Evolutionary conservation across 139 green algal genomes (phyloP).

Genomic region (Picochlorum sp.): DNA sequence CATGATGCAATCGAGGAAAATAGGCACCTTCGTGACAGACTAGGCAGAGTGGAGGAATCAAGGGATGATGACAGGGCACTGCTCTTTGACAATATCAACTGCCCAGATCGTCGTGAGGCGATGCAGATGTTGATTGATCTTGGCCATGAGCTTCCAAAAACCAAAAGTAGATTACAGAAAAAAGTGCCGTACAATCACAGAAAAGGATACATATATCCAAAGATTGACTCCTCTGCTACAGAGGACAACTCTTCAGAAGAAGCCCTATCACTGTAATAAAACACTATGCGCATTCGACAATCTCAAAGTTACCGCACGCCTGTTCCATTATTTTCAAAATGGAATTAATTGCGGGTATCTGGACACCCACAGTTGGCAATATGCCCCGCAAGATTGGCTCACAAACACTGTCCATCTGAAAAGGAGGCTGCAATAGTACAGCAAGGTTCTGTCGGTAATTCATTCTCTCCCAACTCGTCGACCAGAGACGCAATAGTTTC

Average conservation of each 20-base stretch:
- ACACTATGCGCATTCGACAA: background rate
- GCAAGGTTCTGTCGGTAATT: background rate
- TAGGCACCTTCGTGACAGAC: background rate
- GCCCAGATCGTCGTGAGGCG: no score
- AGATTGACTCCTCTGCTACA: no score
- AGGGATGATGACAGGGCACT: background rate
- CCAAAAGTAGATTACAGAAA: no score
- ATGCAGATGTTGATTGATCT: no score
- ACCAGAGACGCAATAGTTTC: background rate
- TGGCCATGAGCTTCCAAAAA: no score
- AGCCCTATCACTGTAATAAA: background rate
- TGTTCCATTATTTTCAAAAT: background rate
- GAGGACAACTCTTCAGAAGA: background rate
- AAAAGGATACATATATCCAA: no score
- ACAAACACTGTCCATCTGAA: background rate
- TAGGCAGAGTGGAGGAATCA: background rate
- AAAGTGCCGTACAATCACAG: no score
- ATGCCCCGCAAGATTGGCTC: background rate
- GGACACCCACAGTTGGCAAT: background rate
- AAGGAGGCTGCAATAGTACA: constrained; percentile 2
- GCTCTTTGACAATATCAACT: background rate
- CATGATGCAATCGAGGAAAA: background rate
- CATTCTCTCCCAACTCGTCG: background rate
- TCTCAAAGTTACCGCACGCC: background rate
- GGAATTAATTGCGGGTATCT: background rate